These are phyloP conservation scores for Marasmius oreades DNA, from an alignment of 1,284 basidiomycete genomes.

Conservation along the genomic window DNA sequence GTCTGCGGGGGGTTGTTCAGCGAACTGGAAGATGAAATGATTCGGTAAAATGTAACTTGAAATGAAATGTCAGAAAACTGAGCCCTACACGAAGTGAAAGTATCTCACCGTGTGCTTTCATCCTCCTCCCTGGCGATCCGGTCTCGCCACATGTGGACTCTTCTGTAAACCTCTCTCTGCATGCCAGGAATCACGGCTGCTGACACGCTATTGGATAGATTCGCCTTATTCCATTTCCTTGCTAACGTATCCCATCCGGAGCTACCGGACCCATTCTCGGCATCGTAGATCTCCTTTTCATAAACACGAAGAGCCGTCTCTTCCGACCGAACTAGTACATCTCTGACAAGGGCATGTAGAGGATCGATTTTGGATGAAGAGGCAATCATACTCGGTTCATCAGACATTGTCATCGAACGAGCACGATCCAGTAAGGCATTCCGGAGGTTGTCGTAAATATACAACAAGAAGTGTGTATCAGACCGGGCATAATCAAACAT, in stretches of 20 bases:
- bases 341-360: conserved; percentile 38
- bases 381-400: background rate
- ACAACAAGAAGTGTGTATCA: conserved; percentile 94
- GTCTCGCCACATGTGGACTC: conserved; percentile 87
- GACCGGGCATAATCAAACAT: conserved; percentile 93
- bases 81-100: conserved; percentile 11
- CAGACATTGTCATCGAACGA: conserved; percentile 32
- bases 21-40: conserved; percentile 66
- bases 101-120: conserved; percentile 74
- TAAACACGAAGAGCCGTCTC: conserved; percentile 73
- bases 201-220: conserved; percentile 39
- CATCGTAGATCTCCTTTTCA: conserved; percentile 68
- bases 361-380: conserved; percentile 28
- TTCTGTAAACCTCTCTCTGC: conserved; percentile 64
- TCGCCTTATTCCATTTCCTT: conserved; percentile 74
- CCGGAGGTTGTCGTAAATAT: conserved; percentile 91
- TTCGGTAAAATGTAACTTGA: conserved; percentile 71
- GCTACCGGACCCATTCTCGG: conserved; percentile 56
- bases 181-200: conserved; percentile 31
- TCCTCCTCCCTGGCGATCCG: conserved; percentile 79
- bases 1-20: conserved; percentile 62
- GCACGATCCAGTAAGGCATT: conserved; percentile 76
- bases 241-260: conserved; percentile 76
- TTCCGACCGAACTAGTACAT: conserved; percentile 66
- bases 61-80: conserved; percentile 7